Base-by-base conservation (phyloP, 2,329 filamentous ascomycete species). In the Claviceps lovelessii region DNA sequence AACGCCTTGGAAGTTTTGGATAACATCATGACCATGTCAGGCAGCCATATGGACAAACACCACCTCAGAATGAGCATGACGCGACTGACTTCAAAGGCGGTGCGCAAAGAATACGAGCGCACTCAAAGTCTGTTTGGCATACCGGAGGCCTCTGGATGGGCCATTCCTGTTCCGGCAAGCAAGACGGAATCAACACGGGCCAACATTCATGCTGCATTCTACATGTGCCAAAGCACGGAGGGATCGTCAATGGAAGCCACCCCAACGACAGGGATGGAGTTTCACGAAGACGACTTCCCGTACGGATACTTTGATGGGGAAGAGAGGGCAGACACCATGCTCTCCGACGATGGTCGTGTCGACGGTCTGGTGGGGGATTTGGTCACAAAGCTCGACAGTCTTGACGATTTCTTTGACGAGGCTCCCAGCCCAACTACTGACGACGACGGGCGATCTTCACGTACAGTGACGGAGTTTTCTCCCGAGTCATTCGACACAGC, bases 1-100 rank as follows among this genome's bases (percentile, higher is more conserved):
- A 86, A 95, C 64, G 93, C 93, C 11, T 74, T 98, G 10, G 83
- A 89, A 60, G 91, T 98, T 1, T 75, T 98, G 56, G 93, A 98
- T 68, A 88, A 91, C 59, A 93, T 97, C 62, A 95, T 96, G 80
- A 88, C 87, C 33, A 91, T 97, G 75, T 90, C 90, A 0, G 87
- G 88, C 5, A 90, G 87, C 37, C 86, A 91, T 1, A 89, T 95
- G 78, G 93, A 97, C 68, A 89, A 88, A 62, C 89, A 96, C 62
- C 90, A 97, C 65, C 73, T 98, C 56, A 83, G 93, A 44, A 98
- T 98, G 94, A 97, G 91, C 69, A 96, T 98, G 89, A 90, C 90
- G 5, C 85, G 88, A 13, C 84, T 87, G 1, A 89, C 90, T 2
- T 93, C 90, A 0, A 86, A 87, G 61, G 83, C 86, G 0, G 86